These are phyloP conservation scores for Physcia stellaris DNA, from an alignment of 495 filamentous ascomycete species.

Conservation along the genomic window DNA sequence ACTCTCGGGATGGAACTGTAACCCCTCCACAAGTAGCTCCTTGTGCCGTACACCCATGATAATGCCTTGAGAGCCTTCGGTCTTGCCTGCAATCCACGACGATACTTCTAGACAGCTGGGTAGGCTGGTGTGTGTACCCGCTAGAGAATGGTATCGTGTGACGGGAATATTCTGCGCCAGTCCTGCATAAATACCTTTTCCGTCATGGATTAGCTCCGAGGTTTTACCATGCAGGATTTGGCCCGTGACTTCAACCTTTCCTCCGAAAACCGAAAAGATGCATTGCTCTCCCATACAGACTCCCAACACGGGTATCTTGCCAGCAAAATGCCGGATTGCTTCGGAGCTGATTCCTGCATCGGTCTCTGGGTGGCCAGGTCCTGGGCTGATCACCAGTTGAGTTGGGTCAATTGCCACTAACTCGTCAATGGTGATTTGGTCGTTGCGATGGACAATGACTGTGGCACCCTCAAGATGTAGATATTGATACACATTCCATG, in stretches of 20 bases:
- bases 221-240: slow-evolving; percentile 98
- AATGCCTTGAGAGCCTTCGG: slow-evolving; percentile 53
- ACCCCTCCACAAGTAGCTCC: slow-evolving; percentile 75
- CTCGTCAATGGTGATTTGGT: slow-evolving; percentile 74
- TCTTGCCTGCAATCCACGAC: slow-evolving; percentile 54
- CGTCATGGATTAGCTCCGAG: slow-evolving; percentile 74
- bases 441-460: slow-evolving; percentile 82
- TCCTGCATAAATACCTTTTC: slow-evolving; percentile 71
- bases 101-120: slow-evolving; percentile 79
- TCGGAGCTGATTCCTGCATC: slow-evolving; percentile 89
- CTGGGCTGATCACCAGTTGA: slow-evolving; percentile 88
- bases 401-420: slow-evolving; percentile 73
- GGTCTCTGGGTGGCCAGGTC: slow-evolving; percentile 77
- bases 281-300: slow-evolving; percentile 99
- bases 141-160: slow-evolving; percentile 92
- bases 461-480: slow-evolving; percentile 83
- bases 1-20: slow-evolving; percentile 96
- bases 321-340: slow-evolving; percentile 83
- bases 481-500: slow-evolving; percentile 98
- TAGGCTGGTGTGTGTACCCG: slow-evolving; percentile 79
- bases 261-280: slow-evolving; percentile 84
- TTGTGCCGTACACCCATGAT: slow-evolving; percentile 98
- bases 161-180: slow-evolving; percentile 68
- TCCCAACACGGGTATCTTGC: slow-evolving; percentile 90
- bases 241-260: slow-evolving; percentile 80